Conservation (phyloP, 176 grass and related monocot genomes). For the Carex cristatella region DNA sequence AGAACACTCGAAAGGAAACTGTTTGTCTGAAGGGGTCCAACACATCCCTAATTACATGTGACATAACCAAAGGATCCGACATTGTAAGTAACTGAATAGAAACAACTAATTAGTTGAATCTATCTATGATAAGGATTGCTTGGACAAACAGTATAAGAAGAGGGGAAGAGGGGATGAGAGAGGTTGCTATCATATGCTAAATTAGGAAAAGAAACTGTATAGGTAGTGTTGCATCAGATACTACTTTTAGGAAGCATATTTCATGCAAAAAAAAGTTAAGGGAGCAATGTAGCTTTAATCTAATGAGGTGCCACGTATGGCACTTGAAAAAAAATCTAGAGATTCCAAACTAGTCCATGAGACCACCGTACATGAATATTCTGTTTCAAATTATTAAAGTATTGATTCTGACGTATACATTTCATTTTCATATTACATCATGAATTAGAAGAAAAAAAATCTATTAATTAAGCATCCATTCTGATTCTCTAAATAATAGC, state of each 20-base stretch:
- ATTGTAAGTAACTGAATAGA: neutral
- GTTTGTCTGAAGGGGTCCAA: slow-evolving; percentile 46
- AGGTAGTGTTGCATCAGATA: neutral
- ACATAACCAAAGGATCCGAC: slow-evolving; percentile 37
- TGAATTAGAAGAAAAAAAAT: too few species aligned
- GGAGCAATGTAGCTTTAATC: neutral
- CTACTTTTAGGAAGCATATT: neutral
- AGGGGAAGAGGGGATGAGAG: slow-evolving; percentile 15
- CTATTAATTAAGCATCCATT: too few species aligned
- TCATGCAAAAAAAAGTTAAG: neutral
- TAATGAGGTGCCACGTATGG: too few species aligned
- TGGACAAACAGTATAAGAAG: too few species aligned
- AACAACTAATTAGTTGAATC: neutral
- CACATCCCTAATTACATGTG: slow-evolving; percentile 50
- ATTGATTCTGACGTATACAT: too few species aligned
- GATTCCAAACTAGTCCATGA: neutral
- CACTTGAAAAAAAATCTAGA: neutral
- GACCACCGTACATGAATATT: neutral
- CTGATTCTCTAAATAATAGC: too few species aligned
- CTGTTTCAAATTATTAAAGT: neutral
- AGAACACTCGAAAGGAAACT: slow-evolving; percentile 47
- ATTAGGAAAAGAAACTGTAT: too few species aligned
- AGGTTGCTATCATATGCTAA: neutral
- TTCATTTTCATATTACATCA: too few species aligned
- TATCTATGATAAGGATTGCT: too few species aligned